Evolutionary conservation across 371 early-diverging fungal species (phyloP).

Genomic region (Sporodiniella umbellata): DNA sequence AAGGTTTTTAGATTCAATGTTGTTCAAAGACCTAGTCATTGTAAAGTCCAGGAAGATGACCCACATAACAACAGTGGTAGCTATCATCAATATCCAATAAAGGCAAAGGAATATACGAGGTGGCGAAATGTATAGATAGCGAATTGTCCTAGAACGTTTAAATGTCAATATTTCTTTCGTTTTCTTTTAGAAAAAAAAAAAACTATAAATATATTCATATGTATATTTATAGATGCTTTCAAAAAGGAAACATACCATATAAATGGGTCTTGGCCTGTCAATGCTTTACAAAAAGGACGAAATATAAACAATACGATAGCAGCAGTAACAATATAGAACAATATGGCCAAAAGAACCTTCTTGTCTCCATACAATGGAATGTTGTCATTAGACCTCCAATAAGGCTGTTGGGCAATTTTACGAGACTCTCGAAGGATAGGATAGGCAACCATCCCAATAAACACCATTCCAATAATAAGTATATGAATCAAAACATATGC

Average conservation of each 20-base stretch:
- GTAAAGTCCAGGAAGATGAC: slow-evolving; percentile 43
- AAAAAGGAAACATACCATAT: slow-evolving; percentile 40
- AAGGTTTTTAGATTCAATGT: slow-evolving; percentile 25
- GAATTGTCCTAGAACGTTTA: slow-evolving; percentile 55
- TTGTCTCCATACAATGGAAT: slow-evolving; percentile 9
- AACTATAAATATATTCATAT: too few relatives aligned
- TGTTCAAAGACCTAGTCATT: slow-evolving; percentile 12
- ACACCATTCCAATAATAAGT: slow-evolving; percentile 67
- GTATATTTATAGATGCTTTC: not conserved
- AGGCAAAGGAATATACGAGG: slow-evolving; percentile 48
- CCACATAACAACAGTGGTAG: slow-evolving; percentile 56
- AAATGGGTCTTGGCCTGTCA: slow-evolving; percentile 56
- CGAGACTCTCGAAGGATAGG: slow-evolving; percentile 57
- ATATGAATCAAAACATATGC: slow-evolving; percentile 38
- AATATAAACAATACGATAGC: slow-evolving; percentile 42
- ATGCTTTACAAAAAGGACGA: slow-evolving; percentile 41
- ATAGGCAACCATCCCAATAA: slow-evolving; percentile 55
- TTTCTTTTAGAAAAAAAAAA: too few relatives aligned
- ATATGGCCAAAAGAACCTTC: slow-evolving; percentile 25
- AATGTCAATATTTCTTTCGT: too few relatives aligned
- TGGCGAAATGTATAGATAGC: slow-evolving; percentile 46
- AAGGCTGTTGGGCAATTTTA: slow-evolving; percentile 45
- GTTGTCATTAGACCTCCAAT: slow-evolving; percentile 29
- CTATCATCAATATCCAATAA: slow-evolving; percentile 59
- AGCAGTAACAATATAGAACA: slow-evolving; percentile 39